Conservation (phyloP, 371 early-diverging fungal species). For the Rhizomucor pusillus region DNA sequence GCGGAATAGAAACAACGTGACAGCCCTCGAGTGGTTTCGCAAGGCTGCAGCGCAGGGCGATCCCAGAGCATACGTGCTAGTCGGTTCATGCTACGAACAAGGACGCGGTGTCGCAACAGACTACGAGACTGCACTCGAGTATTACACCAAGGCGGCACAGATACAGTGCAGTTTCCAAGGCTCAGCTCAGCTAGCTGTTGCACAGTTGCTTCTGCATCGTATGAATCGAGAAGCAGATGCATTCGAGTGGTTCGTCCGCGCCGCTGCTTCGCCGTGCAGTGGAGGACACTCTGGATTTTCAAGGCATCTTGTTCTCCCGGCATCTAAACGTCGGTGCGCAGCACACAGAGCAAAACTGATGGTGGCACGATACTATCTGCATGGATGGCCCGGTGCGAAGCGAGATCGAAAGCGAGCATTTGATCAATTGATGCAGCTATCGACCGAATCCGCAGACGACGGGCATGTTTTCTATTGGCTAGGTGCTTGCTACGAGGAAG, state of each 20-base stretch:
- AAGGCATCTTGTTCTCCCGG: not conserved
- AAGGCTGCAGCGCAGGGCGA: conserved; percentile 56
- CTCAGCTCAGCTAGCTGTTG: conserved; percentile 45
- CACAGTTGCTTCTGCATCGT: conserved; percentile 28
- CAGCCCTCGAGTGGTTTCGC: conserved; percentile 65
- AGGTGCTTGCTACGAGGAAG: conserved; percentile 43
- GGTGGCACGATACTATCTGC: conserved; percentile 39
- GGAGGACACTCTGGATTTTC: conserved; percentile 5
- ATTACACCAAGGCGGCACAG: conserved; percentile 64
- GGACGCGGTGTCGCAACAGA: conserved; percentile 66
- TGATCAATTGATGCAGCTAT: conserved; percentile 22
- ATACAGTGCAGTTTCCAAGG: conserved; percentile 32
- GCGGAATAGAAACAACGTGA: conserved; percentile 26
- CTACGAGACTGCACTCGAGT: conserved; percentile 44
- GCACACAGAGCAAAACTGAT: conserved; percentile 25
- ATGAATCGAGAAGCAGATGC: conserved; percentile 28
- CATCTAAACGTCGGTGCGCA: conserved; percentile 8
- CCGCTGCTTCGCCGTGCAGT: conserved; percentile 29
- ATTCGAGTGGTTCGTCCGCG: conserved; percentile 38
- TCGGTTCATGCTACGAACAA: conserved; percentile 69
- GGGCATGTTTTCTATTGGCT: conserved; percentile 39
- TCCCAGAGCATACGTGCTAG: conserved; percentile 63
- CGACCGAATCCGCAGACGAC: conserved; percentile 12
- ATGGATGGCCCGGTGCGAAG: conserved; percentile 29
- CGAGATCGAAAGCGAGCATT: conserved; percentile 26